Conservation (phyloP, 352 stramenopile genomes). For the Pythium aphanidermatum region DNA sequence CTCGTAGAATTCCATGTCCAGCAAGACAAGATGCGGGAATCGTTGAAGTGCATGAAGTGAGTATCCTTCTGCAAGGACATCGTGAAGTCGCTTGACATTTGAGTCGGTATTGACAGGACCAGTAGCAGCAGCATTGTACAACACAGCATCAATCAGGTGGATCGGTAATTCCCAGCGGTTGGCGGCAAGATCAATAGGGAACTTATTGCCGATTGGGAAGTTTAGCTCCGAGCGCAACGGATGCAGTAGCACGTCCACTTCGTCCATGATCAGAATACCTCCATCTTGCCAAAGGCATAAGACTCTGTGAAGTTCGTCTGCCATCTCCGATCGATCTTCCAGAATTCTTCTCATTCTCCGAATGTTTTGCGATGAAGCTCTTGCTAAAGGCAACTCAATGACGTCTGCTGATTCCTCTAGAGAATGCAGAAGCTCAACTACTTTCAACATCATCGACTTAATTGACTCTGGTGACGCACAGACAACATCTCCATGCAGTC, state of each 20-base stretch:
- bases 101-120: slow-evolving; percentile 2
- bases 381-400: slow-evolving; percentile 47
- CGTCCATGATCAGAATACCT: slow-evolving; percentile 92
- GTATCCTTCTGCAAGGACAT: slow-evolving; percentile 91
- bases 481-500: slow-evolving; percentile 93
- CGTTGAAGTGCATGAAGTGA: slow-evolving; percentile 91
- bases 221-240: slow-evolving; percentile 88
- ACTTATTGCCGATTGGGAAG: slow-evolving; percentile 91
- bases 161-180: slow-evolving; percentile 92
- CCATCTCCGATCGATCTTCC: slow-evolving; percentile 82
- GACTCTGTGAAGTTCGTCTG: slow-evolving; percentile 86
- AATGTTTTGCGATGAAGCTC: slow-evolving; percentile 59
- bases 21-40: slow-evolving; percentile 96
- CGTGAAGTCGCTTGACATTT: slow-evolving; percentile 64
- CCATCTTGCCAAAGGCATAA: slow-evolving; percentile 91
- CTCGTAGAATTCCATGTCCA: slow-evolving; percentile 97
- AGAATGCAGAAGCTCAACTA: slow-evolving; percentile 92
- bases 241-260: slow-evolving; percentile 91
- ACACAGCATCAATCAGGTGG: slow-evolving; percentile 94
- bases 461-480: slow-evolving; percentile 98
- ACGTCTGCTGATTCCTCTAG: slow-evolving; percentile 81
- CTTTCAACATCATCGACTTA: slow-evolving; percentile 99
- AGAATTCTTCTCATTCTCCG: slow-evolving; percentile 60
- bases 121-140: slow-evolving; percentile 21
- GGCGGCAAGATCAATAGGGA: slow-evolving; percentile 84